These are phyloP conservation scores for Diospyros kaki DNA, from an alignment of 148 eudicot species.

Conservation along the genomic window DNA sequence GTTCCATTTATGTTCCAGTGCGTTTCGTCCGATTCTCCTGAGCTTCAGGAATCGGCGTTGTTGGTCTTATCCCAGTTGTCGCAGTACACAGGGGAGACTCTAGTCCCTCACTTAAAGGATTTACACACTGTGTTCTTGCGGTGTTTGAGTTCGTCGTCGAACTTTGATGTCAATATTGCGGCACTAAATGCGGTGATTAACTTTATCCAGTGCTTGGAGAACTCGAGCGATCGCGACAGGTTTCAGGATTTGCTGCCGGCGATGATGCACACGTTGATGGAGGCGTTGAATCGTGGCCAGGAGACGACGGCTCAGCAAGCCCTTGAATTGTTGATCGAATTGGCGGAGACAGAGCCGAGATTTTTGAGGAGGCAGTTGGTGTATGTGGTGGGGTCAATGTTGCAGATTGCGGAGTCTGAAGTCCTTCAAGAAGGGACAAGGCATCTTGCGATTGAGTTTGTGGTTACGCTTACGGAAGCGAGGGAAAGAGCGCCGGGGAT, in stretches of 20 bases:
- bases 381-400: slow-evolving; percentile 83
- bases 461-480: slow-evolving; percentile 79
- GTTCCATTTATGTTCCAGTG: slow-evolving; percentile 80
- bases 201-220: slow-evolving; percentile 72
- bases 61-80: slow-evolving; percentile 74
- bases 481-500: slow-evolving; percentile 91
- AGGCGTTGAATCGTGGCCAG: slow-evolving; percentile 62
- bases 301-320: slow-evolving; percentile 94
- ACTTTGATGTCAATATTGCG: slow-evolving; percentile 65
- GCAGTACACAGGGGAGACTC: slow-evolving; percentile 62
- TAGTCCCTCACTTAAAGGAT: slow-evolving; percentile 52
- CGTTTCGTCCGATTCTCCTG: slow-evolving; percentile 47
- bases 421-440: slow-evolving; percentile 77
- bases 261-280: slow-evolving; percentile 81
- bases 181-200: slow-evolving; percentile 70
- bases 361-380: slow-evolving; percentile 76
- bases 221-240: slow-evolving; percentile 63
- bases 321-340: slow-evolving; percentile 71
- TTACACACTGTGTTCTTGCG: slow-evolving; percentile 64
- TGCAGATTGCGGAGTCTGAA: slow-evolving; percentile 84
- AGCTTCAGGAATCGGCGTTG: slow-evolving; percentile 66
- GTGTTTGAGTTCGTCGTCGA: slow-evolving; percentile 37
- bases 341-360: slow-evolving; percentile 85
- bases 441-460: slow-evolving; percentile 82
- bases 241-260: slow-evolving; percentile 84